phyloP scores from a whole-genome alignment of 768 basidiomycete species.

The Tephrocybe sp. region DNA sequence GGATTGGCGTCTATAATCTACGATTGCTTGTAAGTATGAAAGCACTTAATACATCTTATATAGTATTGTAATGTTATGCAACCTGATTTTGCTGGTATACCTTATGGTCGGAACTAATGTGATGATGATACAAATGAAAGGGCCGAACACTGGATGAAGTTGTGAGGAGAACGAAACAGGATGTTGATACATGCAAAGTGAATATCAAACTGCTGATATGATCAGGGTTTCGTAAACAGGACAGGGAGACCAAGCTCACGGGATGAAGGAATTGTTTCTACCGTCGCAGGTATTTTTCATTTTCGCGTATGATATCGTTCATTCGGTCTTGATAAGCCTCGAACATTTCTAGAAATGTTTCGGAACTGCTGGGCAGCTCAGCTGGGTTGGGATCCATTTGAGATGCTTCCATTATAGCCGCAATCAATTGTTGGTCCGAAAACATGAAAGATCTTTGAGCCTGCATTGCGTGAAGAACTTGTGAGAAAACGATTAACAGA shows the following conservation, averaged over 20 bases:
- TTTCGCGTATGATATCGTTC: conserved; percentile 10
- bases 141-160: background rate
- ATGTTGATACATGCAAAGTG: too few species aligned
- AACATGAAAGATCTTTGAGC: conserved; percentile 15
- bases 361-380: conserved; percentile 2
- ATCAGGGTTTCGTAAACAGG: too few species aligned
- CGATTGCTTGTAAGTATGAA: too few species aligned
- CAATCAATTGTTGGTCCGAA: conserved; percentile 12
- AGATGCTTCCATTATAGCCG: conserved; percentile 22
- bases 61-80: background rate
- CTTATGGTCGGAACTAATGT: background rate
- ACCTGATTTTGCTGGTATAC: background rate
- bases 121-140: background rate
- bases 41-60: conserved; percentile 7
- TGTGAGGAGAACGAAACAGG: background rate
- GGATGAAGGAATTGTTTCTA: background rate
- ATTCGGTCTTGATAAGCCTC: conserved; percentile 14
- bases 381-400: conserved; percentile 1
- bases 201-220: too few species aligned
- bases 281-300: conserved; percentile 4
- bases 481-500: background rate
- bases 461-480: conserved; percentile 6
- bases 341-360: conserved; percentile 21
- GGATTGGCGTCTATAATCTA: conserved; percentile 65
- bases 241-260: background rate